These are phyloP conservation scores for Triangularia setosa DNA, from an alignment of 2,329 filamentous ascomycete species.

Conservation along the genomic window DNA sequence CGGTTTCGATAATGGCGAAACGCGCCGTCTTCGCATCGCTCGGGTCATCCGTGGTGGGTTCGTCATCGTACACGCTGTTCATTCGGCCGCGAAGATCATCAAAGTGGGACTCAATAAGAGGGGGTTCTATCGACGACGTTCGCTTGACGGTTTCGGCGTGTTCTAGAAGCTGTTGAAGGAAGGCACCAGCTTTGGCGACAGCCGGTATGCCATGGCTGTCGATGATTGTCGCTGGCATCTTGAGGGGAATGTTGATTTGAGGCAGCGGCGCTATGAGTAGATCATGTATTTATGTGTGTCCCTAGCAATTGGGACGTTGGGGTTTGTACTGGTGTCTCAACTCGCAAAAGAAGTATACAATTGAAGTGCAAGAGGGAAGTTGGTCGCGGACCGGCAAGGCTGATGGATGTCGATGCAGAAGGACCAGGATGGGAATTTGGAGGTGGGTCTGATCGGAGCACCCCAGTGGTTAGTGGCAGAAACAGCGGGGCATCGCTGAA, in stretches of 20 bases:
- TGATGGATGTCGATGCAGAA: neutral
- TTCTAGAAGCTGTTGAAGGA: constrained; percentile 55
- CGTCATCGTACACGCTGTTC: constrained; percentile 37
- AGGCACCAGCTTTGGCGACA: constrained; percentile 49
- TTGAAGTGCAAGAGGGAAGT: neutral
- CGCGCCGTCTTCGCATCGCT: constrained; percentile 49
- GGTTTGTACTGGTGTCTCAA: neutral
- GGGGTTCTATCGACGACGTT: constrained; percentile 63
- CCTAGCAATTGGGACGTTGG: neutral
- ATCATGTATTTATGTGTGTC: neutral
- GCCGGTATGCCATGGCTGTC: constrained; percentile 48
- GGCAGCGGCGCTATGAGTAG: neutral
- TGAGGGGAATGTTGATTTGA: constrained; percentile 10
- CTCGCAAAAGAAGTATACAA: neutral
- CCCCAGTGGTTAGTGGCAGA: neutral
- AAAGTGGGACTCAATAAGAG: constrained; percentile 67
- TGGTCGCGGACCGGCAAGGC: constrained; percentile 9
- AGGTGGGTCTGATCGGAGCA: neutral
- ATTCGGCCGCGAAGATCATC: constrained; percentile 46
- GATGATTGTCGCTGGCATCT: constrained; percentile 48
- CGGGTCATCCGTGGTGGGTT: constrained; percentile 28
- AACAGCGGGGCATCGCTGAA: constrained; percentile 3
- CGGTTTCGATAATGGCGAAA: constrained; percentile 75
- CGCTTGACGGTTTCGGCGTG: constrained; percentile 58
- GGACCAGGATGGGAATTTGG: neutral